Percentiles rank a stretch among this genome's conserved stretches.
phyloP scores from a whole-genome alignment of 2,329 filamentous ascomycete genomes.

The Davidsoniella neocaledoniae region DNA sequence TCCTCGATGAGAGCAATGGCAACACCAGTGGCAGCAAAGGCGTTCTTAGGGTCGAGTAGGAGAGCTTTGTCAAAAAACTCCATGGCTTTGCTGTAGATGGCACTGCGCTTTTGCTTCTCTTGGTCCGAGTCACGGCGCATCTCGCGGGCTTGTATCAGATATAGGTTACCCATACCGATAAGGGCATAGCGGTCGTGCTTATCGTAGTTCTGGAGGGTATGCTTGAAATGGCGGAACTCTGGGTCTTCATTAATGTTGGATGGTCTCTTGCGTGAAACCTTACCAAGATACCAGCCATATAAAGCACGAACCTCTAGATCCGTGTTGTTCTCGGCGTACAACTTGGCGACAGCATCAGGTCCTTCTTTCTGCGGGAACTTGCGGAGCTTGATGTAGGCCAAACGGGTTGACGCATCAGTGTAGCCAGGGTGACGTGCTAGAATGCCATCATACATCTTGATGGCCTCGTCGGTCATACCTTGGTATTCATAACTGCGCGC shows the following conservation, averaged over 20 bases:
- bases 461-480: constrained; percentile 63
- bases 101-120: constrained; percentile 79
- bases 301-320: constrained; percentile 86
- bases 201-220: constrained; percentile 83
- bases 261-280: constrained; percentile 63
- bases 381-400: constrained; percentile 78
- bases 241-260: constrained; percentile 72
- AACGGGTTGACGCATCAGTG: constrained; percentile 71
- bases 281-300: constrained; percentile 91
- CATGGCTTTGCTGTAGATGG: constrained; percentile 76
- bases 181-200: constrained; percentile 97
- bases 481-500: constrained; percentile 84
- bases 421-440: constrained; percentile 78
- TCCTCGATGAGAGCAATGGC: constrained; percentile 90
- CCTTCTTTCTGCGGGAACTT: constrained; percentile 72
- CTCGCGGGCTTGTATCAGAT: constrained; percentile 72
- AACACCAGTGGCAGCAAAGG: constrained; percentile 89
- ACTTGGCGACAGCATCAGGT: constrained; percentile 65
- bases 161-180: constrained; percentile 91
- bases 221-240: constrained; percentile 89
- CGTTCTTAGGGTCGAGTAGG: constrained; percentile 86
- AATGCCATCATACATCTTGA: constrained; percentile 74
- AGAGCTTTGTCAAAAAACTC: constrained; percentile 98
- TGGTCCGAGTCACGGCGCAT: constrained; percentile 82
- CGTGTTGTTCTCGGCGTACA: constrained; percentile 67